phyloP scores from a whole-genome alignment of 2,329 filamentous ascomycete species.

The Pestalotiopsis sp. region DNA sequence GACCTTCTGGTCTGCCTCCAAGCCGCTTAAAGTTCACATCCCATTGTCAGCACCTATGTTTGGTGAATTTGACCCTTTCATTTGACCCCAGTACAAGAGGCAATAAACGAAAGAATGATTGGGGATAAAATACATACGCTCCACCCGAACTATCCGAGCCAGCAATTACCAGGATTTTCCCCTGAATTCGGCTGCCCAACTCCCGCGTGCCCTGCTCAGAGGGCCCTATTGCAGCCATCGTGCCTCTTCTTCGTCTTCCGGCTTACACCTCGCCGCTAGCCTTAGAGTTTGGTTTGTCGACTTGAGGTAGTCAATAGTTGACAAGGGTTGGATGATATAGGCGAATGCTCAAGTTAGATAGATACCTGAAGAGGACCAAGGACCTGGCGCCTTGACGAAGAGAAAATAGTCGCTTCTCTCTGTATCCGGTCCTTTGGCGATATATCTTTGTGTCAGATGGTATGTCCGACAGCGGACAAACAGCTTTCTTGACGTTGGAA shows the following conservation, averaged over 20 bases:
- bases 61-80: neutral
- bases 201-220: neutral
- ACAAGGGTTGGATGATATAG: neutral
- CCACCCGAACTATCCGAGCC: constrained; percentile 76
- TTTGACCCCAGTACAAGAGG: too few species aligned
- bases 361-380: neutral
- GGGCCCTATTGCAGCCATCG: neutral
- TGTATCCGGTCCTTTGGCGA: neutral
- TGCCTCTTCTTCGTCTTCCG: neutral
- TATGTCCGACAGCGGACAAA: neutral
- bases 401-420: neutral
- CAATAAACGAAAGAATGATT: neutral
- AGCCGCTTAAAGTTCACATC: constrained; percentile 57
- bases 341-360: neutral
- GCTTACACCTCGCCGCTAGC: neutral
- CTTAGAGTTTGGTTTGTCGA: neutral
- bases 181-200: neutral
- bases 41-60: neutral
- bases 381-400: neutral
- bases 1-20: constrained; percentile 95
- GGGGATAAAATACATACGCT: constrained; percentile 54
- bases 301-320: neutral
- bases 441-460: neutral
- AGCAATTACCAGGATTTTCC: constrained; percentile 63
- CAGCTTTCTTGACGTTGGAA: neutral